phyloP scores from a whole-genome alignment of 192 early-diverging fungal genomes.

The Haplosporangium gracile region DNA sequence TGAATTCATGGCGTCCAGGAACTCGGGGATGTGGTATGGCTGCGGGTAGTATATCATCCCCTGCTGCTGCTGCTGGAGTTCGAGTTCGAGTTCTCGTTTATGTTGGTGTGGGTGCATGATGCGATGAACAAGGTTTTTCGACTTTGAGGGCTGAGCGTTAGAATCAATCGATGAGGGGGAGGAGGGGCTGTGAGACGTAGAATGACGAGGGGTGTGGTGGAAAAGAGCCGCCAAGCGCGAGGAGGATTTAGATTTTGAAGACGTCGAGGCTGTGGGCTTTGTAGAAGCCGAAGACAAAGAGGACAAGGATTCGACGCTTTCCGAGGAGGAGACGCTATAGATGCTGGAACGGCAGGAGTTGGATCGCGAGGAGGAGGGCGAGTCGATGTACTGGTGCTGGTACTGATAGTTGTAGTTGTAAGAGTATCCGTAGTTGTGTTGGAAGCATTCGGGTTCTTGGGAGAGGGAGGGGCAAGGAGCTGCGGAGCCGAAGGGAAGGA shows the following conservation, averaged over 20 bases:
- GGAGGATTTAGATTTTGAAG: not conserved
- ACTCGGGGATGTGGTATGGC: not conserved
- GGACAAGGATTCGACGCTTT: not conserved
- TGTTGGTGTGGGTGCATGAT: conserved; percentile 32
- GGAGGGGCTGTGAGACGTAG: not conserved
- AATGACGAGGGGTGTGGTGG: conserved; percentile 2
- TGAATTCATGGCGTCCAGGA: not conserved
- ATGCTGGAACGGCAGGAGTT: conserved; percentile 41
- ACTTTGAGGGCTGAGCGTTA: conserved; percentile 2
- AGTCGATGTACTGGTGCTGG: conserved; percentile 5
- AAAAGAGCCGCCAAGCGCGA: conserved; percentile 15
- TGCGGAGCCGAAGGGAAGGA: not conserved
- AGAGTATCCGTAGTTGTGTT: not conserved
- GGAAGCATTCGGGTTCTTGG: conserved; percentile 13
- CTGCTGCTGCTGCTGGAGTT: not conserved
- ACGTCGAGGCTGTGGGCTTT: not conserved
- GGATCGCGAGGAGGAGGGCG: conserved; percentile 29
- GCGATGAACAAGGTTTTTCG: conserved; percentile 18
- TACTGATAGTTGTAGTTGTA: no score
- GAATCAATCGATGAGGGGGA: not conserved
- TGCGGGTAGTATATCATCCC: not conserved
- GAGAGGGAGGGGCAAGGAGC: not conserved
- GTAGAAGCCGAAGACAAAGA: not conserved
- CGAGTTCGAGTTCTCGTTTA: conserved; percentile 13
- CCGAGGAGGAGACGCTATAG: conserved; percentile 19